These are phyloP conservation scores for Sphagnum tenellum DNA, from an alignment of 225 moss, liverwort and hornwort genomes.

Conservation along the genomic window DNA sequence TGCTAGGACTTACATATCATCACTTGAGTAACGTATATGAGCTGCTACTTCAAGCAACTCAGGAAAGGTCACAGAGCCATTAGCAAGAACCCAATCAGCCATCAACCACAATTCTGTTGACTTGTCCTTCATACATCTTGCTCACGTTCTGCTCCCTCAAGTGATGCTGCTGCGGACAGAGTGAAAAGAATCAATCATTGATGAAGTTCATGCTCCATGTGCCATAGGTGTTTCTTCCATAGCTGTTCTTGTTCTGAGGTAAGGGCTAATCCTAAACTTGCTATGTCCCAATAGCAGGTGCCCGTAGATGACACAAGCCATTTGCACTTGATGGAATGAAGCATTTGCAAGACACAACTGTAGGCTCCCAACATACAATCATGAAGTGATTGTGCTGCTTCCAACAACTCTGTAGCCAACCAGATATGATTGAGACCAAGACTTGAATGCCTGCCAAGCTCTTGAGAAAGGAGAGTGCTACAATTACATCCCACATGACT, in stretches of 20 bases:
- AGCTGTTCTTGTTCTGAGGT: conserved; percentile 23
- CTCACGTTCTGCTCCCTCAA: conserved; percentile 30
- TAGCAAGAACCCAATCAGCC: conserved; percentile 59
- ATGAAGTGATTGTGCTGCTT: conserved; percentile 12
- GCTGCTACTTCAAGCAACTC: conserved; percentile 49
- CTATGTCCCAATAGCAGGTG: conserved; percentile 45
- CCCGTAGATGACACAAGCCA: conserved; percentile 65
- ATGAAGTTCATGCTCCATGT: conserved; percentile 74
- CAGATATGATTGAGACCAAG: conserved; percentile 34
- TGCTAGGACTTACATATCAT: conserved; percentile 32
- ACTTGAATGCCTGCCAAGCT: conserved; percentile 26
- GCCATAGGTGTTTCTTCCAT: conserved; percentile 46
- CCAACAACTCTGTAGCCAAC: conserved; percentile 69
- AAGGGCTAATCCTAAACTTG: conserved; percentile 22
- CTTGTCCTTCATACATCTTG: conserved; percentile 23
- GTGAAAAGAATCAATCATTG: conserved; percentile 51
- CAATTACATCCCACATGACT: conserved; percentile 75
- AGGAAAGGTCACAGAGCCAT: conserved; percentile 38
- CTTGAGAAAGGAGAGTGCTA: conserved; percentile 49
- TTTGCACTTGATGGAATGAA: conserved; percentile 76
- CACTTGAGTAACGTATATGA: conserved; percentile 18
- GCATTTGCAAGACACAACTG: conserved; percentile 37
- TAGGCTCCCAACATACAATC: conserved; percentile 12
- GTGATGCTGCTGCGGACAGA: conserved; percentile 29
- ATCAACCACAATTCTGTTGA: conserved; percentile 34